Percentiles rank a stretch among this genome's conserved stretches.
phyloP scores from a whole-genome alignment of 768 basidiomycete species.

The Galerina marginata region DNA sequence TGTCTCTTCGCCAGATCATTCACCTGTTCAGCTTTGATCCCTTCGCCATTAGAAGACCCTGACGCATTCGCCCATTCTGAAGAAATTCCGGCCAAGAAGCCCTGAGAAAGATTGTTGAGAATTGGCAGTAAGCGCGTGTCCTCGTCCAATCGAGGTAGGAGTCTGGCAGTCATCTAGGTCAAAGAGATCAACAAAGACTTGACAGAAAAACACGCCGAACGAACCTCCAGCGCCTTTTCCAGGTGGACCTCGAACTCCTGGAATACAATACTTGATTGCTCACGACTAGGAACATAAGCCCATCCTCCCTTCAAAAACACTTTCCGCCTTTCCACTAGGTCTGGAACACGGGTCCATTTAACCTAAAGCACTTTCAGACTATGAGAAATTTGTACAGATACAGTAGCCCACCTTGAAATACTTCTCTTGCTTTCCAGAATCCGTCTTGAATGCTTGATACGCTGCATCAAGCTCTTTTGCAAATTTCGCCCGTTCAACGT shows the following conservation, averaged over 20 bases:
- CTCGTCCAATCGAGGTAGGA: conserved; percentile 90
- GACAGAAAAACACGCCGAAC: conserved; percentile 10
- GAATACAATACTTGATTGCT: conserved; percentile 85
- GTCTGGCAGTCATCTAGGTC: conserved; percentile 77
- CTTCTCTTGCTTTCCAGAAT: conserved; percentile 47
- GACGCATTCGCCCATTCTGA: conserved; percentile 75
- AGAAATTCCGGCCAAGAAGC: conserved; percentile 89
- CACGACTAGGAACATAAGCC: conserved; percentile 84
- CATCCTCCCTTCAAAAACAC: conserved; percentile 81
- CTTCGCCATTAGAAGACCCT: conserved; percentile 57
- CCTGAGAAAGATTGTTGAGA: conserved; percentile 89
- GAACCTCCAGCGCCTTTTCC: conserved; percentile 77
- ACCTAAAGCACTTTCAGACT: conserved; percentile 56
- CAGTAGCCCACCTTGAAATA: conserved; percentile 71
- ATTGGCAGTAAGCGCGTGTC: conserved; percentile 91
- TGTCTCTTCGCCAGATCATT: conserved; percentile 85
- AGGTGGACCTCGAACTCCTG: conserved; percentile 83
- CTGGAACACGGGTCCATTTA: conserved; percentile 95
- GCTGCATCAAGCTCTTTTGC: conserved; percentile 51
- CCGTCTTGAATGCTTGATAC: conserved; percentile 35
- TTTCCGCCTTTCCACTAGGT: conserved; percentile 81
- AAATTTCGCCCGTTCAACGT: conserved; percentile 58
- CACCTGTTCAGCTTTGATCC: conserved; percentile 93
- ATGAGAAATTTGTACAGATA: neutral
- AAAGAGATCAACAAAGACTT: neutral